Conservation (phyloP, 2,329 filamentous ascomycete species). For the Zymoseptoria passerinii region DNA sequence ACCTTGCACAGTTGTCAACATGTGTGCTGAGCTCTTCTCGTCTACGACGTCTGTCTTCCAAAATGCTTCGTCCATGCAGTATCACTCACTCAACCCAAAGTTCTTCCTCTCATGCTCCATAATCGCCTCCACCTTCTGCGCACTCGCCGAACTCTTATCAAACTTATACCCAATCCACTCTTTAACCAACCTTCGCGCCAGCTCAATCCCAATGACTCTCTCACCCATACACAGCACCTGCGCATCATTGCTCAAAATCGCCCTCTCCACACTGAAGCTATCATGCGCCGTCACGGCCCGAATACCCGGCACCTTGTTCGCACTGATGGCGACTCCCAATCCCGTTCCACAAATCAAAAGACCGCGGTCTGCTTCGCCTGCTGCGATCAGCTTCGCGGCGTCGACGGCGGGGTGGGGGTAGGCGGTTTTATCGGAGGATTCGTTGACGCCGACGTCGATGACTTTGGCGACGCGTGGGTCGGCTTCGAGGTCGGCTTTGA, state of each 20-base stretch:
- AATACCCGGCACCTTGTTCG: slow-evolving; percentile 79
- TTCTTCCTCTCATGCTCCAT: slow-evolving; percentile 41
- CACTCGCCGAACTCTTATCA: slow-evolving; percentile 57
- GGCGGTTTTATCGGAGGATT: slow-evolving; percentile 62
- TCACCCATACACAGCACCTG: slow-evolving; percentile 84
- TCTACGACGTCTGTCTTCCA: neutral
- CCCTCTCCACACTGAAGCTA: slow-evolving; percentile 72
- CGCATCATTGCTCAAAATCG: slow-evolving; percentile 74
- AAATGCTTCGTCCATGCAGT: neutral
- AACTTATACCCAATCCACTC: slow-evolving; percentile 84
- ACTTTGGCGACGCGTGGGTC: slow-evolving; percentile 60
- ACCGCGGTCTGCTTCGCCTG: slow-evolving; percentile 64
- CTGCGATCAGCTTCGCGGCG: slow-evolving; percentile 56
- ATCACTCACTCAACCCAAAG: slow-evolving; percentile 14
- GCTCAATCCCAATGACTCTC: slow-evolving; percentile 70
- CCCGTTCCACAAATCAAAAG: slow-evolving; percentile 80
- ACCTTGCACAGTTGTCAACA: too few species aligned
- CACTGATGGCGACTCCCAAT: slow-evolving; percentile 77
- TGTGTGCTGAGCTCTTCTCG: neutral
- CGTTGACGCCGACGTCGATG: slow-evolving; percentile 65
- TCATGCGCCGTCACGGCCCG: slow-evolving; percentile 86
- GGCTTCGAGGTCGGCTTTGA: slow-evolving; percentile 63
- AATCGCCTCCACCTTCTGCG: slow-evolving; percentile 46
- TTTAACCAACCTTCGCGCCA: slow-evolving; percentile 65
- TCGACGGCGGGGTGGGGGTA: slow-evolving; percentile 73